Evolutionary conservation across 371 early-diverging fungal species (phyloP).

Genomic region (Mortierella sp.): DNA sequence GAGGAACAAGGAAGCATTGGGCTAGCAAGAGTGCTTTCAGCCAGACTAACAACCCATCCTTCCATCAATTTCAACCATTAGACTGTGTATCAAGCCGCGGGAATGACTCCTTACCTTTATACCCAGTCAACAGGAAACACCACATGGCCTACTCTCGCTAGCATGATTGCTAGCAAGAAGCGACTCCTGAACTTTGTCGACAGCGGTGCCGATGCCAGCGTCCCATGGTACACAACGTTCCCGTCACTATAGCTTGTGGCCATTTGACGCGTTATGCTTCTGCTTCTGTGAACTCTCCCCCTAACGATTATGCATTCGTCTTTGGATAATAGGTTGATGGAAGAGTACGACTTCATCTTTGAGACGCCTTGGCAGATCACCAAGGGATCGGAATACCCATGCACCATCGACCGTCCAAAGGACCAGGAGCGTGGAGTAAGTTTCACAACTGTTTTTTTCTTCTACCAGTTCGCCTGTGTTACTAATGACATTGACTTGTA

Average conservation of each 20-base stretch:
- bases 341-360: conserved; percentile 68
- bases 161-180: conserved; percentile 75
- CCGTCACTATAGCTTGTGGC: background rate
- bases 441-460: background rate
- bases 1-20: background rate
- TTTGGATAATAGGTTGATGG: conserved; percentile 61
- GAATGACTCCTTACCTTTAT: conserved; percentile 69
- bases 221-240: conserved; percentile 70
- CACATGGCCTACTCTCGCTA: conserved; percentile 78
- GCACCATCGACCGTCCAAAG: conserved; percentile 69
- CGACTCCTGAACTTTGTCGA: conserved; percentile 78
- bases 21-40: background rate
- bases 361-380: conserved; percentile 70
- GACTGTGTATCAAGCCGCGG: conserved; percentile 68
- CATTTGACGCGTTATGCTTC: background rate
- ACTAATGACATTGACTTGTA: background rate
- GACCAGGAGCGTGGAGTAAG: conserved; percentile 34
- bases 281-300: background rate
- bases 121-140: conserved; percentile 58
- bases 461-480: background rate
- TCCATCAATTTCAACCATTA: conserved; percentile 7
- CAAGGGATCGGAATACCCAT: conserved; percentile 56
- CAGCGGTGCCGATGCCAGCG: conserved; percentile 62
- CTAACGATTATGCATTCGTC: background rate
- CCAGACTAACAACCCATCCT: background rate